These are phyloP conservation scores for Paecilomyces formosus DNA, from an alignment of 2,329 filamentous ascomycete species.

Conservation along the genomic window DNA sequence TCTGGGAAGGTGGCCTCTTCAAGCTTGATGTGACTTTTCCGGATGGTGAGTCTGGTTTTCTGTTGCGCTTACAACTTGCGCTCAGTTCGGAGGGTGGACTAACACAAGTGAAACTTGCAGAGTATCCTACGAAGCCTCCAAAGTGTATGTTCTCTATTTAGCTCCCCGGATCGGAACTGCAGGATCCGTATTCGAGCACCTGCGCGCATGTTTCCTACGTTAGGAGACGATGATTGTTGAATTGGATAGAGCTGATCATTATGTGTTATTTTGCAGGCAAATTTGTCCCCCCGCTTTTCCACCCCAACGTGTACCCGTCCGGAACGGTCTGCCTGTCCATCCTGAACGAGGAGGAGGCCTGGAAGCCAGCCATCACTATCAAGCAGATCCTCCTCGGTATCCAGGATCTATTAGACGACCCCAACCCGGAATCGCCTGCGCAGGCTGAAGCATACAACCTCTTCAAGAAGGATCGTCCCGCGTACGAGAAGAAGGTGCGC, in stretches of 20 bases:
- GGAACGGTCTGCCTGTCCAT: conserved; percentile 97
- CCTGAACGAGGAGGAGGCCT: conserved; percentile 95
- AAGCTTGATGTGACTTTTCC: conserved; percentile 91
- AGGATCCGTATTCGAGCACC: neutral
- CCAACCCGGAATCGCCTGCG: conserved; percentile 92
- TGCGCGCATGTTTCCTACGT: neutral
- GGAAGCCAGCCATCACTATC: conserved; percentile 97
- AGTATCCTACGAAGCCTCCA: conserved; percentile 96
- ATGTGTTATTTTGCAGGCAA: conserved; percentile 57
- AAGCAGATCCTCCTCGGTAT: conserved; percentile 96
- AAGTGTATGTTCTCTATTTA: conserved; percentile 67
- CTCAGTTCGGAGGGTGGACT: conserved; percentile 1
- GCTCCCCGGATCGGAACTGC: neutral
- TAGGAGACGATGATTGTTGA: neutral
- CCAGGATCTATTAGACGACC: conserved; percentile 90
- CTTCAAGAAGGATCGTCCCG: conserved; percentile 79
- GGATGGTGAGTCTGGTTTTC: conserved; percentile 58
- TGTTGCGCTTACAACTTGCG: conserved; percentile 1
- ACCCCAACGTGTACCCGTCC: conserved; percentile 97
- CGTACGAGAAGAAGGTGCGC: conserved; percentile 83
- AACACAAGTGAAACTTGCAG: conserved; percentile 40
- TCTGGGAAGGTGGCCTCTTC: conserved; percentile 97
- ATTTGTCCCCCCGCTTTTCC: conserved; percentile 91
- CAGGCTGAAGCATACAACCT: conserved; percentile 97
- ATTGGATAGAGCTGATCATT: conserved; percentile 3